Evolutionary conservation across 331 rosid genomes (phyloP).

Genomic region (Cydonia oblonga): DNA sequence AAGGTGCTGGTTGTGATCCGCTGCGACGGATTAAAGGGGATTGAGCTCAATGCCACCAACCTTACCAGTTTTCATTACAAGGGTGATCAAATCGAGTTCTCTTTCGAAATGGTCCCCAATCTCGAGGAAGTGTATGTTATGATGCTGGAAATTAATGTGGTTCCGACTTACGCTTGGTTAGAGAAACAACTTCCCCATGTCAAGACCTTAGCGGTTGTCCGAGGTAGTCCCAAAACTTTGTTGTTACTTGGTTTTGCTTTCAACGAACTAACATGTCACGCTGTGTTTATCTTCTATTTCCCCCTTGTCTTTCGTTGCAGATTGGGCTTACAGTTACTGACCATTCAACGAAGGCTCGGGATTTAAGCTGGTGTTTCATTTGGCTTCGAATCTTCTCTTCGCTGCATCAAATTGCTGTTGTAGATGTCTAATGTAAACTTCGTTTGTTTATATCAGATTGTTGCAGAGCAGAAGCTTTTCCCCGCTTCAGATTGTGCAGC

Average conservation of each 20-base stretch:
- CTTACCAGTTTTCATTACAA: neutral
- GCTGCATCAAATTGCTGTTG: neutral
- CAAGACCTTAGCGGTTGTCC: neutral
- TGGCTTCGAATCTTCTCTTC: neutral
- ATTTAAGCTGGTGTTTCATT: neutral
- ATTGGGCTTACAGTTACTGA: neutral
- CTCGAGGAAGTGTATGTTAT: neutral
- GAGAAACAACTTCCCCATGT: neutral
- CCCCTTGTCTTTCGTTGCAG: neutral
- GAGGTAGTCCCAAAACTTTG: no score
- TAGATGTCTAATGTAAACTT: no score
- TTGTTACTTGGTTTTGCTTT: neutral
- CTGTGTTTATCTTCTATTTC: neutral
- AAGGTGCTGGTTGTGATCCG: neutral
- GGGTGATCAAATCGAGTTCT: neutral
- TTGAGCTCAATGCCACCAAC: neutral
- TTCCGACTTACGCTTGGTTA: neutral
- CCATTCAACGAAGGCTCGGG: neutral
- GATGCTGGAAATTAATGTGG: neutral
- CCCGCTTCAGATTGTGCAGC: neutral
- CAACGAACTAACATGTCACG: neutral
- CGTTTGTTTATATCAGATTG: no score
- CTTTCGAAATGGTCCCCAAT: neutral
- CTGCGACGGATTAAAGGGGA: neutral
- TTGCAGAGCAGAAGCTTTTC: neutral